phyloP scores from a whole-genome alignment of 306 rosid species.

The Lathyrus sativus region DNA sequence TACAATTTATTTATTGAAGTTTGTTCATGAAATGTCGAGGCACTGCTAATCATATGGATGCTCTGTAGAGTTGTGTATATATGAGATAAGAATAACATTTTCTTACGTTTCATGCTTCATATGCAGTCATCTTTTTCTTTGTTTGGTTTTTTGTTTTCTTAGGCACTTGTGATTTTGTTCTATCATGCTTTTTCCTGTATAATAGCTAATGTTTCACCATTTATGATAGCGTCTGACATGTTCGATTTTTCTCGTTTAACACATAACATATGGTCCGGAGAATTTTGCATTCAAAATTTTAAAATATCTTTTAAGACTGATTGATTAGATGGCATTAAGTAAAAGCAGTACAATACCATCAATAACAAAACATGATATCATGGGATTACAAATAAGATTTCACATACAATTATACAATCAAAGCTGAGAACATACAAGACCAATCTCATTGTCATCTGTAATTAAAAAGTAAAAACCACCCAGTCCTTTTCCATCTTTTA shows the following conservation, averaged over 20 bases:
- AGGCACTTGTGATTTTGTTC: neutral
- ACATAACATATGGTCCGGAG: neutral
- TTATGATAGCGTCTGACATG: neutral
- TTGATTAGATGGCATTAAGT: conserved; percentile 12
- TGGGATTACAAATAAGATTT: conserved; percentile 14
- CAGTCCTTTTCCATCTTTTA: conserved; percentile 8
- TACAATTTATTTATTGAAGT: conserved; percentile 6
- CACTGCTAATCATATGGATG: conserved; percentile 9
- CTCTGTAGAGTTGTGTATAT: neutral
- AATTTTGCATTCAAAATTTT: conserved; percentile 14
- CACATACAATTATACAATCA: conserved; percentile 44
- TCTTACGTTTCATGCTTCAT: conserved; percentile 29
- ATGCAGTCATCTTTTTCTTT: neutral
- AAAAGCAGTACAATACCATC: neutral
- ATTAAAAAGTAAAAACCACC: conserved; percentile 28
- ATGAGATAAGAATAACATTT: neutral
- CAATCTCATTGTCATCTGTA: conserved; percentile 28
- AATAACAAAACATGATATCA: conserved; percentile 24
- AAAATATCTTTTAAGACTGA: conserved; percentile 19
- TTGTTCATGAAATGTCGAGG: conserved; percentile 4
- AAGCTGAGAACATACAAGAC: conserved; percentile 35
- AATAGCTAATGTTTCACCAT: conserved; percentile 5
- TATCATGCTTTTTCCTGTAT: neutral
- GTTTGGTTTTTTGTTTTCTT: neutral
- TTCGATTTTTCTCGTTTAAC: neutral